Evolutionary conservation across 441 rosid genomes (phyloP).

Genomic region (Pelargonium fulgidum): DNA sequence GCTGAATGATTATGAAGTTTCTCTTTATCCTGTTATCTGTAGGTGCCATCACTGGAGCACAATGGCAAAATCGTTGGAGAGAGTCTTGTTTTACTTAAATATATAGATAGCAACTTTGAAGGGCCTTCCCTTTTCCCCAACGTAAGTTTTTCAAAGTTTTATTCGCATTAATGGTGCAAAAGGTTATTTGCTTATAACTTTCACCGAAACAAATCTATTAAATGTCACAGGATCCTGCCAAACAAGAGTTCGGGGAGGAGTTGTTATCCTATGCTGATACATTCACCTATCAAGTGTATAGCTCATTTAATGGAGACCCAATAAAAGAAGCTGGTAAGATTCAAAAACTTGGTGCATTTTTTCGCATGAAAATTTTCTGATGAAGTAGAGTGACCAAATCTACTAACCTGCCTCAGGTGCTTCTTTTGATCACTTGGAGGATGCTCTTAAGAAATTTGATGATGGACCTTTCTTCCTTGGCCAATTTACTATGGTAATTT

Average conservation of each 20-base stretch:
- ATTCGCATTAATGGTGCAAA: not conserved
- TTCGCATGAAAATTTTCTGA: not conserved
- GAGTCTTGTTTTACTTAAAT: slow-evolving; percentile 73
- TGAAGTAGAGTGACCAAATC: slow-evolving; percentile 4
- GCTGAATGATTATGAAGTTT: not conserved
- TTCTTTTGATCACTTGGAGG: slow-evolving; percentile 66
- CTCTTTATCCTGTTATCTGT: slow-evolving; percentile 9
- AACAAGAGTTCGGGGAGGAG: slow-evolving; percentile 59
- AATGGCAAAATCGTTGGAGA: slow-evolving; percentile 77
- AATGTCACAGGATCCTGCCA: slow-evolving; percentile 59
- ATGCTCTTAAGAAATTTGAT: slow-evolving; percentile 51
- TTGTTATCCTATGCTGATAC: slow-evolving; percentile 46
- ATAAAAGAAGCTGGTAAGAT: slow-evolving; percentile 48
- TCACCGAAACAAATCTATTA: slow-evolving; percentile 6
- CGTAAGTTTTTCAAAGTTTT: slow-evolving; percentile 29
- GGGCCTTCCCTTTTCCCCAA: slow-evolving; percentile 66
- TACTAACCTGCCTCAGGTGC: slow-evolving; percentile 37
- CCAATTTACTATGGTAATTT: slow-evolving; percentile 60
- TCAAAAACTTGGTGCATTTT: slow-evolving; percentile 5
- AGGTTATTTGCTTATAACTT: slow-evolving; percentile 1
- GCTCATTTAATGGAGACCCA: slow-evolving; percentile 56
- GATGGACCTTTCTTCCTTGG: slow-evolving; percentile 90
- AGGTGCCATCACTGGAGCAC: slow-evolving; percentile 90
- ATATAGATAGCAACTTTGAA: slow-evolving; percentile 70
- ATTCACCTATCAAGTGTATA: slow-evolving; percentile 31